A percentile compares a stretch with the other conserved stretches of the same genome.
These are phyloP conservation scores for Trichoderma atroviride DNA, from an alignment of 2,329 filamentous ascomycete genomes.

Conservation along the genomic window DNA sequence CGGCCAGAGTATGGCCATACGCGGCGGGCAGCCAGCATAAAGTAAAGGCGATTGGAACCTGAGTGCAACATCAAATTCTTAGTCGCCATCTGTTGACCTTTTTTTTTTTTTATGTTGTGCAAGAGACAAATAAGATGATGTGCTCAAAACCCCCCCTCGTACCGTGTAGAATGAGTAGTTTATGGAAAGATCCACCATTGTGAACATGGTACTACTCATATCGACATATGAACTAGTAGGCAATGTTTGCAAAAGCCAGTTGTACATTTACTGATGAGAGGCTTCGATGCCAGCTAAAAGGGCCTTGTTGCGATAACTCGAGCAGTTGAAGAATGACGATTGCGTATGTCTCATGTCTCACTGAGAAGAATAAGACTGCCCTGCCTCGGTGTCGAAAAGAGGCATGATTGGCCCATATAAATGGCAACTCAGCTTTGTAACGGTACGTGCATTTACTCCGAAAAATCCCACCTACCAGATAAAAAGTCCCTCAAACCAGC, in stretches of 20 bases:
- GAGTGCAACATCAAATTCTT: not conserved
- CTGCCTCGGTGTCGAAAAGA: not conserved
- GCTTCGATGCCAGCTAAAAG: not conserved
- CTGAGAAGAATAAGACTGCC: not conserved
- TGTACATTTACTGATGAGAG: not conserved
- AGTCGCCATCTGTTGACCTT: not conserved
- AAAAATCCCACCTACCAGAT: not conserved
- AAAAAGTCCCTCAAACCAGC: not conserved
- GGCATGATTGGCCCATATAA: not conserved
- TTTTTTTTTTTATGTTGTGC: no score
- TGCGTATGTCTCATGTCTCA: not conserved
- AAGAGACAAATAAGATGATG: not conserved
- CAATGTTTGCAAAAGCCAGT: not conserved
- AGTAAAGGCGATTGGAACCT: conserved; percentile 48
- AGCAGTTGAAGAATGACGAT: not conserved
- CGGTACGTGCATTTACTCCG: not conserved
- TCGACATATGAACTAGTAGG: not conserved
- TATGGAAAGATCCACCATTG: conserved; percentile 41
- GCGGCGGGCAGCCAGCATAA: conserved; percentile 42
- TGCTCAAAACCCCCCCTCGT: conserved; percentile 28
- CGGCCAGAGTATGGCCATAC: conserved; percentile 38
- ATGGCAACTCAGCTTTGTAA: not conserved
- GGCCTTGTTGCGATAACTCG: not conserved
- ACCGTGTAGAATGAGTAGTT: conserved; percentile 41
- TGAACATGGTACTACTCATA: conserved; percentile 19